Percentiles rank a stretch among this genome's conserved stretches.
These are phyloP conservation scores for Starmerella stellata DNA, from an alignment of 805 yeast genomes.

Conservation along the genomic window DNA sequence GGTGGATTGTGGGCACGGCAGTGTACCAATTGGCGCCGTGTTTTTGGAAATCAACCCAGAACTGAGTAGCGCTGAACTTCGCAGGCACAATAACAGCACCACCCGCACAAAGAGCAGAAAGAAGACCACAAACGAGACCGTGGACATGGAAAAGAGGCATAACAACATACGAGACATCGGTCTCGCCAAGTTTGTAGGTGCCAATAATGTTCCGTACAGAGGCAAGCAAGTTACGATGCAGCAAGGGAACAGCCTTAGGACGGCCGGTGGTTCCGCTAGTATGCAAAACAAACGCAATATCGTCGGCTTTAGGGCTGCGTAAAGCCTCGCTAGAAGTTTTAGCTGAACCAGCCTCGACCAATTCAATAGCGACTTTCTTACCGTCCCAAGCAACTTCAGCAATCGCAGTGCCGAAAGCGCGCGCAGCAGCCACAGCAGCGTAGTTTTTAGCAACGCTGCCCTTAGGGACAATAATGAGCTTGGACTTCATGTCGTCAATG, in stretches of 20 bases:
- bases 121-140: slow-evolving; percentile 47
- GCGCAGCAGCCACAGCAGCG: slow-evolving; percentile 36
- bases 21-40: slow-evolving; percentile 51
- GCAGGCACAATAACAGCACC: slow-evolving; percentile 48
- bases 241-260: slow-evolving; percentile 57
- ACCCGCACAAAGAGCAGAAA: slow-evolving; percentile 42
- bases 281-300: slow-evolving; percentile 48
- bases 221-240: slow-evolving; percentile 44
- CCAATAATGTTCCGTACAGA: slow-evolving; percentile 41
- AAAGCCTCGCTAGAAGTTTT: background rate
- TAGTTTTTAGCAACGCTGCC: slow-evolving; percentile 28
- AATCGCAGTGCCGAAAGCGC: slow-evolving; percentile 30
- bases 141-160: slow-evolving; percentile 71
- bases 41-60: slow-evolving; percentile 40
- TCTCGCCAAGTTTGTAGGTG: slow-evolving; percentile 34
- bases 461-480: slow-evolving; percentile 38
- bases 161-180: slow-evolving; percentile 43
- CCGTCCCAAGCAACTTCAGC: slow-evolving; percentile 37
- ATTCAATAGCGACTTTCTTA: slow-evolving; percentile 24
- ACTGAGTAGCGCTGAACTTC: slow-evolving; percentile 39
- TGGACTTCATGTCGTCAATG: slow-evolving; percentile 40
- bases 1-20: slow-evolving; percentile 62
- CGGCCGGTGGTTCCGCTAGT: slow-evolving; percentile 64
- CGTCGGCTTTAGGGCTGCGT: slow-evolving; percentile 27
- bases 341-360: slow-evolving; percentile 1